Evolutionary conservation across 2,329 filamentous ascomycete genomes (phyloP).

Genomic region (Xylaria sp.): DNA sequence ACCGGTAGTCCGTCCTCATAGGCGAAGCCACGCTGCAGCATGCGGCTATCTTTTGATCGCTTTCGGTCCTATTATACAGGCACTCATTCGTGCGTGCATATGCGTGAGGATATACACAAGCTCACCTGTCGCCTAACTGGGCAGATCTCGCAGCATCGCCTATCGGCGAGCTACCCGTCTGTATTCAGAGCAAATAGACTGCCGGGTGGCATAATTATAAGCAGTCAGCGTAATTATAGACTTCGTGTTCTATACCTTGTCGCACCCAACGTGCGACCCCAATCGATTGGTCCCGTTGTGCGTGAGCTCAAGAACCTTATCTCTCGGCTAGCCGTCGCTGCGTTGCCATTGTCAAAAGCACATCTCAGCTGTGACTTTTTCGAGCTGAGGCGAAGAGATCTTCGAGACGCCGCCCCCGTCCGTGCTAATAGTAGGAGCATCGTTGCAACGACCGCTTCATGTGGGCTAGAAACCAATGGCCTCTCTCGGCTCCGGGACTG

Average conservation of each 20-base stretch:
- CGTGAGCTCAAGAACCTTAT: neutral
- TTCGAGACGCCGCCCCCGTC: slow-evolving; percentile 3
- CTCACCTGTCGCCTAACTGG: too few species aligned
- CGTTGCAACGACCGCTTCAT: neutral
- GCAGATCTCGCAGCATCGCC: too few species aligned
- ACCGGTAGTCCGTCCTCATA: too few species aligned
- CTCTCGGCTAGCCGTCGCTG: neutral
- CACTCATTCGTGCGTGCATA: too few species aligned
- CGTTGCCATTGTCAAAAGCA: too few species aligned
- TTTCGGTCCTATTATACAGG: too few species aligned
- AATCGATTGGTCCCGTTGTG: neutral
- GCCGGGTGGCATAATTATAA: slow-evolving; percentile 1
- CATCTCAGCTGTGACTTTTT: neutral
- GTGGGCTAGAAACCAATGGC: neutral
- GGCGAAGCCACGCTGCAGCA: too few species aligned
- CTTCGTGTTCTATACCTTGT: slow-evolving; percentile 1
- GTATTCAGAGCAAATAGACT: neutral
- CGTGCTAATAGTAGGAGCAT: slow-evolving; percentile 8
- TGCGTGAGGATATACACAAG: too few species aligned
- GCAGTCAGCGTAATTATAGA: neutral
- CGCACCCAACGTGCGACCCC: slow-evolving; percentile 1
- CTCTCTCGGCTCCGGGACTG: neutral
- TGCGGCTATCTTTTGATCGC: too few species aligned
- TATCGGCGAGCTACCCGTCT: too few species aligned
- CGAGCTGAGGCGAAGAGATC: slow-evolving; percentile 5